Base-by-base conservation (phyloP, 768 basidiomycete genomes). In the Kwoniella heveanensis region DNA sequence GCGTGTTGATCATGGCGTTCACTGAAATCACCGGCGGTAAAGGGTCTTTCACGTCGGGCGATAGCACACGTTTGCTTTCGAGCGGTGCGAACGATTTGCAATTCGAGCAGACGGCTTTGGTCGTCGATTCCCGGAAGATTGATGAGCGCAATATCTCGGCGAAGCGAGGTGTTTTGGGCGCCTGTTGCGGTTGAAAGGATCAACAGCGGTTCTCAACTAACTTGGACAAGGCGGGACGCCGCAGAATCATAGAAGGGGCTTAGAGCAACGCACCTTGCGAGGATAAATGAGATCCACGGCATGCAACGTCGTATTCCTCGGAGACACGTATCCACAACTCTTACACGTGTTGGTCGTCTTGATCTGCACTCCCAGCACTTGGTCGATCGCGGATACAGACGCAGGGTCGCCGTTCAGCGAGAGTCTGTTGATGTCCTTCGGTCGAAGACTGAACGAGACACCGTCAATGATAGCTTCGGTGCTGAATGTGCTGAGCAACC, bases 201-300 rank as follows among this genome's bases (percentile, higher is more conserved):
- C 13, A 32, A 32, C 7, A n/a, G n/a, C n/a, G n/a, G n/a, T n/a
- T 32, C 7, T 32, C 13, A 6, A 32, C 7, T 32, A 32, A 6
- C 32, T 6, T 32, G 32, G 32, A 5, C 32, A 32, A 32, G 13
- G 5, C 32, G 32, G 13, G 7, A 32, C 7, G 32, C 13, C 32
- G 32, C 32, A 6, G 32, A 32, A 32, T 32, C 5, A 13, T 32
- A n/a, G n/a, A 36, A 36, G 32, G 32, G 13, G 32, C 6, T 36
- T n/a, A n/a, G n/a, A n/a, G n/a, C n/a, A 10, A 72, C 82, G 30
- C 32, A 92, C 92, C 81, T 88, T 91, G 51, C 88, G 86, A 4
- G 92, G 92, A 77, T 98, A 97, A 12, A 86, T 80, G 77, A 98
- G 78, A 74, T 98, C 96, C 19, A 96, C 80, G 5, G 92, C 84